These are phyloP conservation scores for Platanthera guangdongensis DNA, from an alignment of 106 monocot species.

Conservation along the genomic window DNA sequence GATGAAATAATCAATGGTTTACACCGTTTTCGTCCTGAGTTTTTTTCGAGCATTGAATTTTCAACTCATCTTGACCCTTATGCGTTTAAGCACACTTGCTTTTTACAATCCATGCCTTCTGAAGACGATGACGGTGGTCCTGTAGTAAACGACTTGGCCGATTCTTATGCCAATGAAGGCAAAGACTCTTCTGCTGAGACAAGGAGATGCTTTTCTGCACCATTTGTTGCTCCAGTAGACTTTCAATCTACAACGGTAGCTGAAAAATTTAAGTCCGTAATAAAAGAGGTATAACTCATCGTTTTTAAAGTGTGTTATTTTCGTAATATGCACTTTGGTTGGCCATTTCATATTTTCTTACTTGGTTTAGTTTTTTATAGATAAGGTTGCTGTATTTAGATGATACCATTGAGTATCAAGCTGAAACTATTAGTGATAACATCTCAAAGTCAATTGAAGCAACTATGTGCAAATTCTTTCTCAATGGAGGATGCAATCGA, in stretches of 20 bases:
- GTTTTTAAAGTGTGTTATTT: not conserved
- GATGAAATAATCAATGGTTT: conserved; percentile 44
- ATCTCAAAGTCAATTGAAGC: conserved; percentile 4
- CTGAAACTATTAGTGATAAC: conserved; percentile 3
- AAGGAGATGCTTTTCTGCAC: conserved; percentile 34
- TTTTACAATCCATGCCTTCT: conserved; percentile 17
- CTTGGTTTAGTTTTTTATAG: conserved; percentile 9
- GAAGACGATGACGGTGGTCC: conserved; percentile 10
- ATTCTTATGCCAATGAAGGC: not conserved
- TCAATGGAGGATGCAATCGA: conserved; percentile 43
- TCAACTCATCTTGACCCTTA: conserved; percentile 33
- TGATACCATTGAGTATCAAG: conserved; percentile 5
- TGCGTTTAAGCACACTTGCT: conserved; percentile 46
- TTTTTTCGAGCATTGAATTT: conserved; percentile 28
- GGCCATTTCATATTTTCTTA: not conserved
- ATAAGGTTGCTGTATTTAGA: conserved; percentile 15
- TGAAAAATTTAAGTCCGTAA: conserved; percentile 29
- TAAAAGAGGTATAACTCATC: conserved; percentile 46
- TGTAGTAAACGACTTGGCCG: conserved; percentile 10
- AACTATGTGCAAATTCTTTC: conserved; percentile 42
- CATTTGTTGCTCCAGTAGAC: conserved; percentile 48
- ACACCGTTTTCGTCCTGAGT: conserved; percentile 52
- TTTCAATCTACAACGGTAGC: conserved; percentile 28
- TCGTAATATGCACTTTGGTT: not conserved
- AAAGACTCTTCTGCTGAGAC: conserved; percentile 9